Evolutionary conservation across 768 basidiomycete genomes (phyloP).

Genomic region (Hericium alpestre): DNA sequence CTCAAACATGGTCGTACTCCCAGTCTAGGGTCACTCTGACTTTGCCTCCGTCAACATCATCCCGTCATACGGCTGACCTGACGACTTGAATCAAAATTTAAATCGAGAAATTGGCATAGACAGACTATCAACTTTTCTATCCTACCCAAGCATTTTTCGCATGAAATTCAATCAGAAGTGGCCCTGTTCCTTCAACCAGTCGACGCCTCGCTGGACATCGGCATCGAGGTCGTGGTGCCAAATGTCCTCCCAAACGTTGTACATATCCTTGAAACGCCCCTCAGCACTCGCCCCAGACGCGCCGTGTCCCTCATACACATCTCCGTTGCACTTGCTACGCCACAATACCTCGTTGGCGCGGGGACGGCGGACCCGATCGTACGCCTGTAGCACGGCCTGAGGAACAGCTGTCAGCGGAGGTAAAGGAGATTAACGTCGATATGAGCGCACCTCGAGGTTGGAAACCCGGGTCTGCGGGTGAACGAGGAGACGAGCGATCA

Average conservation of each 20-base stretch:
- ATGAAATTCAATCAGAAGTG: neutral
- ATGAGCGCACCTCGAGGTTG: constrained; percentile 31
- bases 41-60: too few relatives aligned
- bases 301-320: constrained; percentile 33
- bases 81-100: too few relatives aligned
- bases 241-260: constrained; percentile 34
- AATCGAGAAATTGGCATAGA: too few relatives aligned
- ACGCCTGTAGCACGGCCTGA: constrained; percentile 38
- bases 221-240: constrained; percentile 32
- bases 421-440: neutral
- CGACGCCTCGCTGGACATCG: neutral
- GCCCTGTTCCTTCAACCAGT: neutral
- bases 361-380: constrained; percentile 33
- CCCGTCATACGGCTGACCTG: too few relatives aligned
- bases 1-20: too few relatives aligned
- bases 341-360: constrained; percentile 40
- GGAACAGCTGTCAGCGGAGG: constrained; percentile 4
- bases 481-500: constrained; percentile 34
- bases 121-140: too few relatives aligned
- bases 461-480: constrained; percentile 29
- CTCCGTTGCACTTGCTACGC: constrained; percentile 31
- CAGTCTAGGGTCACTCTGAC: too few relatives aligned
- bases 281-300: constrained; percentile 18
- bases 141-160: too few relatives aligned
- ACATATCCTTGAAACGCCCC: constrained; percentile 25